These are phyloP conservation scores for Ogataea angusta DNA, from an alignment of 805 yeast species.

Conservation along the genomic window DNA sequence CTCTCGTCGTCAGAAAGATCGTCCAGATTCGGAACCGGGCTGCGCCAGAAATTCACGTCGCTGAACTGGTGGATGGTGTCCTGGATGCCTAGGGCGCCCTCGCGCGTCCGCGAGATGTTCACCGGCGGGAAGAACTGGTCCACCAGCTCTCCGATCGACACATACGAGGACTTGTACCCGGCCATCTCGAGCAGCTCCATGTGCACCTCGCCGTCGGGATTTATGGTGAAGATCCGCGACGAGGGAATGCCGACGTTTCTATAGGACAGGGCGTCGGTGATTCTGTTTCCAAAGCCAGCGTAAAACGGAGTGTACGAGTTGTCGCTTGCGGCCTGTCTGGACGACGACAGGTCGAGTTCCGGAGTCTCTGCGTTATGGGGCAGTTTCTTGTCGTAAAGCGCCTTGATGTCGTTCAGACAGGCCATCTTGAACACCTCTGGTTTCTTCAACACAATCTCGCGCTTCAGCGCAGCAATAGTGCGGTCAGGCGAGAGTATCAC, in stretches of 20 bases:
- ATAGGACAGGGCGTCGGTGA: conserved; percentile 94
- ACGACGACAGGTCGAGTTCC: not conserved
- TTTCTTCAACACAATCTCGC: conserved; percentile 90
- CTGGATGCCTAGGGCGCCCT: conserved; percentile 17
- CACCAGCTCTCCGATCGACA: conserved; percentile 87
- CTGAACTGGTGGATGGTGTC: conserved; percentile 61
- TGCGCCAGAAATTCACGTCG: conserved; percentile 92
- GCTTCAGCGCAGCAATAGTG: conserved; percentile 87
- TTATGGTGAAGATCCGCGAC: conserved; percentile 91
- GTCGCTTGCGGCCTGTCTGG: not conserved
- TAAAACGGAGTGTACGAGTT: conserved; percentile 70
- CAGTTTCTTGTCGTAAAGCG: conserved; percentile 45
- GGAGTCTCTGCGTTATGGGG: not conserved
- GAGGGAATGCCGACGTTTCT: conserved; percentile 92
- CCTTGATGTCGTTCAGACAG: conserved; percentile 80
- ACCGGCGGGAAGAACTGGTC: conserved; percentile 97
- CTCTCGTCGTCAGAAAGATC: conserved; percentile 54
- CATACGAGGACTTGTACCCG: conserved; percentile 84
- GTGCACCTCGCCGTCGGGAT: conserved; percentile 95
- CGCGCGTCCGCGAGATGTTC: conserved; percentile 18
- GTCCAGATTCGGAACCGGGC: conserved; percentile 62
- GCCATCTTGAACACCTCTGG: conserved; percentile 99
- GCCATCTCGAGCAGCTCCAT: conserved; percentile 94
- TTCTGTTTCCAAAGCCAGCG: conserved; percentile 96
- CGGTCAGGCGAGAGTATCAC: conserved; percentile 94